Percentiles rank a stretch among this genome's conserved stretches.
These are phyloP conservation scores for Psilocybe sp. DNA, from an alignment of 768 basidiomycete genomes.

Conservation along the genomic window DNA sequence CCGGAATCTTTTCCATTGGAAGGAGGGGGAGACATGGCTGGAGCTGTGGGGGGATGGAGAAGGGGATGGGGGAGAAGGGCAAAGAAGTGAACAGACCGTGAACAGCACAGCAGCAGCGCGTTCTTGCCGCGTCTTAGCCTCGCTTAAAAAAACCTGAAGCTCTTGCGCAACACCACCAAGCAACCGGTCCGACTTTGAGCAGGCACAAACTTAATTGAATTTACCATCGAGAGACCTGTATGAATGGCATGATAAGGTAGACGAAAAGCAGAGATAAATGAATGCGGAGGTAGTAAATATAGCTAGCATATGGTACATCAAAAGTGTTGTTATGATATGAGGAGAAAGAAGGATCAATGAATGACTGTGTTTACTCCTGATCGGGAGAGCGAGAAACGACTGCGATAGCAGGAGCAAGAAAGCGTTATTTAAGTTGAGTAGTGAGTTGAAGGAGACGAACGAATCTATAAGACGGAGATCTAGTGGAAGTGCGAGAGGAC, in stretches of 20 bases:
- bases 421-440: not conserved
- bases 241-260: not conserved
- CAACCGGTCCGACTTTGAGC: not conserved
- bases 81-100: not conserved
- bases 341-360: too few relatives aligned
- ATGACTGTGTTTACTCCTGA: not conserved
- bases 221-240: not conserved
- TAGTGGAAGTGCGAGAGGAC: too few relatives aligned
- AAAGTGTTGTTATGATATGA: not conserved
- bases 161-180: not conserved
- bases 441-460: too few relatives aligned
- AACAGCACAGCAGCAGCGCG: not conserved
- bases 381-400: not conserved
- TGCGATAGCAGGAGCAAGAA: not conserved
- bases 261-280: not conserved
- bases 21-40: conserved; percentile 32
- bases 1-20: conserved; percentile 81
- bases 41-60: not conserved
- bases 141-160: not conserved
- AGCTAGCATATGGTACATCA: not conserved
- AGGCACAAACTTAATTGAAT: not conserved
- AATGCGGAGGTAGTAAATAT: not conserved
- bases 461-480: too few relatives aligned
- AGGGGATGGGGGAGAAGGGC: not conserved
- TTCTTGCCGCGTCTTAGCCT: not conserved